Conservation (phyloP, 2,329 filamentous ascomycete species). For the Exophiala oligosperma region DNA sequence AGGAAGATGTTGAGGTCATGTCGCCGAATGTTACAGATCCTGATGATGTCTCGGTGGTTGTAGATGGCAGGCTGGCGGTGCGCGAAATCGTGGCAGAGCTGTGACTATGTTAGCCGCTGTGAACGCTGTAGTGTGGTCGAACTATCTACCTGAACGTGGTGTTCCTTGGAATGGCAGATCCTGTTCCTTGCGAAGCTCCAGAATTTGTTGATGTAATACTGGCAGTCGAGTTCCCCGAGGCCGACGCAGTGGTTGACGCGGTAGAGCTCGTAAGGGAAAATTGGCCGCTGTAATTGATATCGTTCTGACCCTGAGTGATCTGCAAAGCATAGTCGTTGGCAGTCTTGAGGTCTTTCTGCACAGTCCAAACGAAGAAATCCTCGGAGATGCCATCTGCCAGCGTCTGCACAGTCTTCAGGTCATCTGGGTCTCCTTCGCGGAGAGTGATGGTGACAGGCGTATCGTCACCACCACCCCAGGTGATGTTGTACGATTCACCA, state of each 20-base stretch:
- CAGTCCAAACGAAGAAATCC: slow-evolving; percentile 23
- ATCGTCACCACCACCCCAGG: slow-evolving; percentile 48
- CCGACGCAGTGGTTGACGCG: slow-evolving; percentile 20
- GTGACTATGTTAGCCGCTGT: background rate
- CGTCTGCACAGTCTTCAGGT: slow-evolving; percentile 53
- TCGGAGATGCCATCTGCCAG: slow-evolving; percentile 36
- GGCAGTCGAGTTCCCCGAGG: slow-evolving; percentile 17
- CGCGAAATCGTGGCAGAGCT: slow-evolving; percentile 29
- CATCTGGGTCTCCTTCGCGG: slow-evolving; percentile 50
- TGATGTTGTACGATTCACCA: slow-evolving; percentile 47
- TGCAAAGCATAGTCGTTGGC: slow-evolving; percentile 58
- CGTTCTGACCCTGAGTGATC: slow-evolving; percentile 52
- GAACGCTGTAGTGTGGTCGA: no score
- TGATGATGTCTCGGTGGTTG: slow-evolving; percentile 20
- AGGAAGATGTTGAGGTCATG: slow-evolving; percentile 18
- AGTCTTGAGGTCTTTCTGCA: slow-evolving; percentile 13
- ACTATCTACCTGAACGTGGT: slow-evolving; percentile 30
- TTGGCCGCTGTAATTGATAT: slow-evolving; percentile 58
- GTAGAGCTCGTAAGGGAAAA: slow-evolving; percentile 46
- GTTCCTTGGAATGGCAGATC: slow-evolving; percentile 61
- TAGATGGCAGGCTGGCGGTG: slow-evolving; percentile 12
- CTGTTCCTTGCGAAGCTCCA: slow-evolving; percentile 46
- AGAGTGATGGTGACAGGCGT: slow-evolving; percentile 54
- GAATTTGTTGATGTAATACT: slow-evolving; percentile 18
- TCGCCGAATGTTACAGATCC: slow-evolving; percentile 20